Base-by-base conservation (phyloP, 179 eudicot genomes). In the Gypsophila paniculata region DNA sequence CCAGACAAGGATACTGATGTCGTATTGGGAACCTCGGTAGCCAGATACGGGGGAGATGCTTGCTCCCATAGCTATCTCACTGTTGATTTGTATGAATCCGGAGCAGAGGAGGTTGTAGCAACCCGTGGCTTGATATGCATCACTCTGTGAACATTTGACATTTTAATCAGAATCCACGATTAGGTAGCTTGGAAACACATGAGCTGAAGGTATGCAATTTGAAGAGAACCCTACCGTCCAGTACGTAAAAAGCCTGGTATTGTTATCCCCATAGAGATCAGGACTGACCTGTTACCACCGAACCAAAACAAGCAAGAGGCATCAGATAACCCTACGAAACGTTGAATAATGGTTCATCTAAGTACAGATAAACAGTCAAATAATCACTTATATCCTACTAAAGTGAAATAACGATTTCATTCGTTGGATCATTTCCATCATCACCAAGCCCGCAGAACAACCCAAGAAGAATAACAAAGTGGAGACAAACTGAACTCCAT, bases 51-150 rank as follows among this genome's bases (percentile, higher is more conserved):
- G 99, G 34, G 96, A 91, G 83, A 94, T 94, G 93, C 97, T 91
- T 57, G 99, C 97, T 67, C 99, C 99, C 99, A 94, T 94, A 68
- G 99, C 99, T 73, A 94, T 86, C 68, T 91, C 87, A 76, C 91
- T 94, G 84, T 88, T 94, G 72, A 94, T 79, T 82, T 94, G 99
- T 79, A 94, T 94, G 83, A 94, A 94, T 42, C 99, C 99, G 49
- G 99, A 94, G 89, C 99, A 94, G 1, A 94, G 83, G 12, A 94
- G 81, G 76, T 94, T 94, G 88, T 94, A 94, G 90, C 99, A 94
- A 5, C 99, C 99, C 0, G 99, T 94, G 74, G 99, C 99, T 82
- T 94, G 99, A 87, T 94, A 94, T 52, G 99, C 99, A 85, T 94
- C 99, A 70, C 99, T 94, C 99, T 94, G 87, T 54, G 69, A 68